A percentile compares a stretch with the other conserved stretches of the same genome.
These are phyloP conservation scores for Salix suchowensis DNA, from an alignment of 345 rosid species.

Conservation along the genomic window DNA sequence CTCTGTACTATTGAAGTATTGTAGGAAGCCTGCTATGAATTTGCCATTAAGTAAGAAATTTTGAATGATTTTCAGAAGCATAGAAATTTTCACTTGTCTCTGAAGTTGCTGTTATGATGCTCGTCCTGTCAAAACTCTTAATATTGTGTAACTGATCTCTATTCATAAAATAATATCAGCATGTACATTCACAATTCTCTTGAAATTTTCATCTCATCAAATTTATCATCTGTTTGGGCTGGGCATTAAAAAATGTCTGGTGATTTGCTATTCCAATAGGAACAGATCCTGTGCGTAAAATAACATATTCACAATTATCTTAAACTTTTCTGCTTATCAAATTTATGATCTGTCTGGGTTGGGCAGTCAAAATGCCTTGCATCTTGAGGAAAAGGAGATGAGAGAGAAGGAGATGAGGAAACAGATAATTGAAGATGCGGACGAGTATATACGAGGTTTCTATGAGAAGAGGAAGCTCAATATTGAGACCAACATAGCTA, in stretches of 20 bases:
- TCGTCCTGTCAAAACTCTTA: background rate
- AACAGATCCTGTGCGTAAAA: background rate
- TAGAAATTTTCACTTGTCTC: background rate
- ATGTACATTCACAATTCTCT: background rate
- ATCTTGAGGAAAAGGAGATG: constrained; percentile 34
- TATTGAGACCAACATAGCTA: constrained; percentile 26
- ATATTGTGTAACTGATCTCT: background rate
- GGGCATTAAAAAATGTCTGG: background rate
- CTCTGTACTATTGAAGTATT: background rate
- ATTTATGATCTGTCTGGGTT: background rate
- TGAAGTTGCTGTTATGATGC: background rate
- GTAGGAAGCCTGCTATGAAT: background rate
- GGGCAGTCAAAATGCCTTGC: constrained; percentile 27
- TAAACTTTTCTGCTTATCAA: background rate
- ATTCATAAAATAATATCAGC: background rate
- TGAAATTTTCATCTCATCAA: background rate
- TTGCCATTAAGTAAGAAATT: background rate
- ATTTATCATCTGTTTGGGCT: background rate
- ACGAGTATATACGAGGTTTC: constrained; percentile 25
- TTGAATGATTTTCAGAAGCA: background rate
- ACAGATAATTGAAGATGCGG: constrained; percentile 28
- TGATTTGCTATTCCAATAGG: background rate
- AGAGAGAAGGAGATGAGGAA: constrained; percentile 33
- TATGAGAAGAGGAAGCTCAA: constrained; percentile 30
- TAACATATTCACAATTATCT: background rate